Base-by-base conservation (phyloP, 2,329 filamentous ascomycete species). In the Penicillium glabrum region DNA sequence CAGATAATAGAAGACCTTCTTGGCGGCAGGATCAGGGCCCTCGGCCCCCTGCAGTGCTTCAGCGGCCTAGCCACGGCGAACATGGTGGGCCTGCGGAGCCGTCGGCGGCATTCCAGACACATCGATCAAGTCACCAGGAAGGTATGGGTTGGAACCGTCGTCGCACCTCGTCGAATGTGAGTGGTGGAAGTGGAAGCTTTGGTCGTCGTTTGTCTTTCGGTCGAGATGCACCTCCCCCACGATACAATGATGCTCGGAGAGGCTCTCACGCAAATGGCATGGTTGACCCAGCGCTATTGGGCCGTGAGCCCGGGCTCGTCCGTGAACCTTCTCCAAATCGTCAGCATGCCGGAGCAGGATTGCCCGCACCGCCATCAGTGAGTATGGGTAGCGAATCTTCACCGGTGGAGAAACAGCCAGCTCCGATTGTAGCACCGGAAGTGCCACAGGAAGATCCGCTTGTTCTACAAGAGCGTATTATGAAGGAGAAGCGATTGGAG, bases 81-180 rank as follows among this genome's bases (percentile, higher is more conserved):
- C 79, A 83, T 24, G 75, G 76, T 59, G 84, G 84, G 5, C 89
- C 89, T 35, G 88, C 89, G 27, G 93, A 97, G 70, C 90, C 92
- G 14, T 96, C 92, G 31, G 83, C 90, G 43, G 89, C 91, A 5
- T 96, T 96, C 71, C 93, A 96, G 72, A 91, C 90, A 4, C 86
- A 84, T 63, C 84, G 91, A 58, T 83, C 84, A 35, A 86, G 80
- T 62, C 87, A 89, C 59, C 86, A 89, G 62, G 86, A 85, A 58
- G 76, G 73, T 35, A 74, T 79, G 13, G 80, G 85, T 3, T 93
- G 90, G 79, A 83, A 82, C 37, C 86, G 92, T 62, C 86, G 92
- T 59, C 87, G 93, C 61, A 89, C 89, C 56, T 97, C 93, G 16
- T 98, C 93, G 2, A 96, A 92, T 68, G 89, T 96, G 41, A 97